Percentiles rank a stretch among this genome's conserved stretches.
phyloP scores from a whole-genome alignment of 2,329 filamentous ascomycete genomes.

The Trichophyton mentagrophytes region DNA sequence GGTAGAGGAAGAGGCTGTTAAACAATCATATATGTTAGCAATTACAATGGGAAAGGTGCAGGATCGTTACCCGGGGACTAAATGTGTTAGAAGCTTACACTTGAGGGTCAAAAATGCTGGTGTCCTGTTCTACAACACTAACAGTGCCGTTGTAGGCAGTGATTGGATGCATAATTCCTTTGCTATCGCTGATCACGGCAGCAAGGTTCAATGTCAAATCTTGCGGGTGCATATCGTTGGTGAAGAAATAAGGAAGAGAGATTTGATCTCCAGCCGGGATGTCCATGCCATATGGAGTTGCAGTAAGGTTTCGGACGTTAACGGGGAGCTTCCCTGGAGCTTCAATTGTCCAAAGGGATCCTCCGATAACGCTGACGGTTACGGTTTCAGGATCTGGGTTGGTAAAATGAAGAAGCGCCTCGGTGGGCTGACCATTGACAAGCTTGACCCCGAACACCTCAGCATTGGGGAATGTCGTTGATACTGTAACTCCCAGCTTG shows the following conservation, averaged over 20 bases:
- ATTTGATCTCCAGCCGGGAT: slow-evolving; percentile 65
- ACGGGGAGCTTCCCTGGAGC: slow-evolving; percentile 41
- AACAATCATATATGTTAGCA: slow-evolving; percentile 10
- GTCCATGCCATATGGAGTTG: slow-evolving; percentile 57
- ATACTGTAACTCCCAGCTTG: slow-evolving; percentile 43
- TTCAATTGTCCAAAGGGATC: slow-evolving; percentile 53
- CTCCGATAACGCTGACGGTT: slow-evolving; percentile 62
- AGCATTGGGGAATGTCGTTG: slow-evolving; percentile 48
- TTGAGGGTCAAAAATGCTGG: slow-evolving; percentile 86
- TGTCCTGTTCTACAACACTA: slow-evolving; percentile 76
- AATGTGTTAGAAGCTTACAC: slow-evolving; percentile 51
- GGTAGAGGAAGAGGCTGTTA: slow-evolving; percentile 85
- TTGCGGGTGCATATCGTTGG: slow-evolving; percentile 83
- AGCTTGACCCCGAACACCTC: slow-evolving; percentile 93
- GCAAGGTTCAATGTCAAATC: slow-evolving; percentile 68
- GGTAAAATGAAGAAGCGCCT: slow-evolving; percentile 65
- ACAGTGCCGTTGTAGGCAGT: slow-evolving; percentile 71
- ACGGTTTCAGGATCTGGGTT: slow-evolving; percentile 73
- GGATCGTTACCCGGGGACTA: background rate
- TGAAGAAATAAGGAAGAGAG: slow-evolving; percentile 69
- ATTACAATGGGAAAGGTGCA: slow-evolving; percentile 4
- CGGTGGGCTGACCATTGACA: slow-evolving; percentile 78
- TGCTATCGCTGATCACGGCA: slow-evolving; percentile 56
- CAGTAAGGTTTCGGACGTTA: slow-evolving; percentile 75
- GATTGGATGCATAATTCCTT: slow-evolving; percentile 61